A percentile compares a stretch with the other conserved stretches of the same genome.
phyloP scores from a whole-genome alignment of 805 yeast species.

The Cyberlindnera nakhonratchasimensis region DNA sequence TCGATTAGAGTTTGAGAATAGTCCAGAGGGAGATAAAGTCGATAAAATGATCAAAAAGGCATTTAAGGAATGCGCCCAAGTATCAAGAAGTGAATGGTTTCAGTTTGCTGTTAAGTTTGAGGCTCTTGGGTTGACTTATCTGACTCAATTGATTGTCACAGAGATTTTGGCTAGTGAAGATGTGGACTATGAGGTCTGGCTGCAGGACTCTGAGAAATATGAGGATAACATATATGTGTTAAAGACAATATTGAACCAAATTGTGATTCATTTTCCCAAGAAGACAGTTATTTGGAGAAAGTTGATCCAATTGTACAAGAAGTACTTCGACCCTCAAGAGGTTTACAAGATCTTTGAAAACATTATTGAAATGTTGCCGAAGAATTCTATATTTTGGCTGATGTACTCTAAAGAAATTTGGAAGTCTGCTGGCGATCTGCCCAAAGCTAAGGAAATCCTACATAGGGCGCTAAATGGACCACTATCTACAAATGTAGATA shows the following conservation, averaged over 20 bases:
- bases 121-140: conserved; percentile 38
- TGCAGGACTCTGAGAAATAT: conserved; percentile 25
- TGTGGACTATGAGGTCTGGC: conserved; percentile 25
- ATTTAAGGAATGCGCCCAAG: conserved; percentile 35
- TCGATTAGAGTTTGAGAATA: conserved; percentile 57
- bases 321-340: conserved; percentile 26
- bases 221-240: conserved; percentile 20
- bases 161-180: conserved; percentile 36
- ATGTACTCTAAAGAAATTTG: conserved; percentile 74
- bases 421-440: conserved; percentile 42
- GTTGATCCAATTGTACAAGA: conserved; percentile 38
- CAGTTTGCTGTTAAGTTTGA: conserved; percentile 53
- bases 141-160: conserved; percentile 53
- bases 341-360: conserved; percentile 47
- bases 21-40: conserved; percentile 42
- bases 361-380: conserved; percentile 50
- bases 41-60: conserved; percentile 48
- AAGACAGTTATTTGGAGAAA: conserved; percentile 46
- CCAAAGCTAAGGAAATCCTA: conserved; percentile 52
- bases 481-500: conserved; percentile 45
- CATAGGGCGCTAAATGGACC: conserved; percentile 39
- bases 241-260: conserved; percentile 44
- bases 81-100: conserved; percentile 49
- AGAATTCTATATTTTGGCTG: conserved; percentile 49
- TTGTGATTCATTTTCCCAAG: conserved; percentile 45